Base-by-base conservation (phyloP, 768 basidiomycete species). In the Symmetrospora coprosmae region DNA sequence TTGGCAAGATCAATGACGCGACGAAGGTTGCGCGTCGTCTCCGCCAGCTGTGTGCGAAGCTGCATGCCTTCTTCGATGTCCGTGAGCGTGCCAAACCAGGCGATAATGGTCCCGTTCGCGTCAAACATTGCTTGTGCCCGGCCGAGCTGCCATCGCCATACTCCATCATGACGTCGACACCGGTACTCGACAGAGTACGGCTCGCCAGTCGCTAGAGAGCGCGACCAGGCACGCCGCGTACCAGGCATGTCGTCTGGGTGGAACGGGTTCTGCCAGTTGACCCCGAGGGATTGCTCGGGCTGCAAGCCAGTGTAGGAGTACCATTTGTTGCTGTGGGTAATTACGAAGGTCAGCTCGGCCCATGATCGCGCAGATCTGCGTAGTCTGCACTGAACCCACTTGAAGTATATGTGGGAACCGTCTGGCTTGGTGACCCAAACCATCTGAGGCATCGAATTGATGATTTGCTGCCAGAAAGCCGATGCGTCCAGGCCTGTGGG, bases 21-120 rank as follows among this genome's bases (percentile, higher is more conserved):
- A 5, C 33, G 25, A 21, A 50, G 19, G 27, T 50, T 50, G 23
- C 35, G n/a, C 16, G 49, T 8, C 4, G 50, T 53, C 27, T 55
- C 3, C 1, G 40, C 13, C 40, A 61, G 17, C 23, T 16, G 4
- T 11, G 8, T 35, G 25, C 56, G 21, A 2, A 62, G 46, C 49
- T 65, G 39, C 40, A 61, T 59, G 21, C 63, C 50, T 21, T 67
- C 66, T 3, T 67, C 59, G n/a, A 67, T 60, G 50, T 67, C 66
- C 16, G 66, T 67, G 53, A 61, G 65, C 19, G 52, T 64, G 11
- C 64, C 64, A 50, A 59, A 59, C 60, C 61, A 65, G 13, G 61
- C 66, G 6, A 39, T 50, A 25, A 67, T 66, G 21, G 35, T 43
- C 16, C 65, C 65, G 17, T 63, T 52, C 1, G 61, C 51, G 35